A percentile compares a stretch with the other conserved stretches of the same genome.
Conservation (phyloP, 2,329 filamentous ascomycete species). For the Emmonsia crescens region DNA sequence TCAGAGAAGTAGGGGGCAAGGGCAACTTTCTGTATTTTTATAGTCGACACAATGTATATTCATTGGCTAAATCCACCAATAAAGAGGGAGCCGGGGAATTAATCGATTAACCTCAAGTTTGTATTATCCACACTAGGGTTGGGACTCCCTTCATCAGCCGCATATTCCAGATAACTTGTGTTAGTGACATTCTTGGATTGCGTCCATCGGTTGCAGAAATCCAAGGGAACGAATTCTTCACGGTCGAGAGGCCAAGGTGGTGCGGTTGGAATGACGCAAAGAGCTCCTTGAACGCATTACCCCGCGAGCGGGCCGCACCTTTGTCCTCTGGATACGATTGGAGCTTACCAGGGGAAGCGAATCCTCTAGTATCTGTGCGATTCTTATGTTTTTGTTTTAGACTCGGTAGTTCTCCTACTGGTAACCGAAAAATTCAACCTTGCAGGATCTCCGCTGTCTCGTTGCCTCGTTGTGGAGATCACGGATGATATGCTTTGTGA, state of each 20-base stretch:
- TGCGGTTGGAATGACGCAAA: neutral
- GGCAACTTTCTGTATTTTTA: neutral
- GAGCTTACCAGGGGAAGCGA: neutral
- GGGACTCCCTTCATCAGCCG: neutral
- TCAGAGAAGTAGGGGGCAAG: neutral
- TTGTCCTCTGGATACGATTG: neutral
- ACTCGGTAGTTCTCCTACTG: conserved; percentile 4
- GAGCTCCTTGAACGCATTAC: neutral
- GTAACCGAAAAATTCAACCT: neutral
- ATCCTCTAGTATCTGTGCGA: neutral
- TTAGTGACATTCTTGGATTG: neutral
- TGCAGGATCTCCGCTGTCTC: neutral
- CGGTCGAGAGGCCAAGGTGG: neutral
- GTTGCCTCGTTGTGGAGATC: neutral
- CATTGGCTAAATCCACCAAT: neutral
- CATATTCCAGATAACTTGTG: neutral
- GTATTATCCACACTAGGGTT: neutral
- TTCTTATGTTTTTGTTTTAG: neutral
- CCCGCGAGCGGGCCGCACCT: neutral
- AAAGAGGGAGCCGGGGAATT: neutral
- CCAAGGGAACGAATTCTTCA: neutral
- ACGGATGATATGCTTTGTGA: neutral
- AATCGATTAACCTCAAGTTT: neutral
- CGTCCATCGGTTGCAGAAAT: neutral
- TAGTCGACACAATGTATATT: neutral